Conservation (phyloP, 75 land plant genomes). For the Pseudotsuga menziesii region DNA sequence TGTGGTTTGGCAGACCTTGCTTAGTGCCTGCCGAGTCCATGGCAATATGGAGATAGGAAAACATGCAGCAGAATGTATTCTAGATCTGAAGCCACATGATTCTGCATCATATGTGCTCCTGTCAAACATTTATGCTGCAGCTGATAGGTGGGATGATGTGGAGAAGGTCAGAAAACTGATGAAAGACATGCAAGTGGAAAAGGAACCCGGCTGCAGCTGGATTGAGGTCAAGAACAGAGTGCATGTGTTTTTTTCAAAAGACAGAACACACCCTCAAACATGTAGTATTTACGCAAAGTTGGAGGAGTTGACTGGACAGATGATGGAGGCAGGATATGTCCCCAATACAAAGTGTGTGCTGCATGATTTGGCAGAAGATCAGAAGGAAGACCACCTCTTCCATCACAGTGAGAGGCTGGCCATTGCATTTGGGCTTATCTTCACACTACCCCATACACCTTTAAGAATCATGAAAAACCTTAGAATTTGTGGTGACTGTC, state of each 20-base stretch:
- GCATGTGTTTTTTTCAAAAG: conserved; percentile 6
- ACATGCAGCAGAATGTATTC: conserved; percentile 18
- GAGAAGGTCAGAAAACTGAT: conserved; percentile 4
- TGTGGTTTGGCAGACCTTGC: conserved; percentile 34
- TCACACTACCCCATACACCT: background rate
- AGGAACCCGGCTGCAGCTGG: conserved; percentile 3
- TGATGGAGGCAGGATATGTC: background rate
- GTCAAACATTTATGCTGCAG: conserved; percentile 11
- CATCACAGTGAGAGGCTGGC: conserved; percentile 1
- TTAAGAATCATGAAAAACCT: background rate
- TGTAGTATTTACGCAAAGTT: background rate
- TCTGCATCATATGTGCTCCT: conserved; percentile 9
- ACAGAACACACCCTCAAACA: background rate
- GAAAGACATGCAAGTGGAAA: background rate
- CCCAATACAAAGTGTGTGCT: conserved; percentile 1
- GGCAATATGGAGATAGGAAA: conserved; percentile 30
- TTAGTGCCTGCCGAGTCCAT: conserved; percentile 35
- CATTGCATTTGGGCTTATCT: conserved; percentile 1
- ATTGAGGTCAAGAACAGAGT: conserved; percentile 3
- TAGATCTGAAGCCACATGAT: conserved; percentile 10
- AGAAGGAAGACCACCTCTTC: conserved; percentile 3
- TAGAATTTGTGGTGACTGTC: background rate
- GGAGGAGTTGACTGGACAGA: background rate
- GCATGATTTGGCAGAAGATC: background rate
- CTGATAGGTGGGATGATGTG: background rate